Base-by-base conservation (phyloP, 768 basidiomycete species). In the Leccinum obscurum region DNA sequence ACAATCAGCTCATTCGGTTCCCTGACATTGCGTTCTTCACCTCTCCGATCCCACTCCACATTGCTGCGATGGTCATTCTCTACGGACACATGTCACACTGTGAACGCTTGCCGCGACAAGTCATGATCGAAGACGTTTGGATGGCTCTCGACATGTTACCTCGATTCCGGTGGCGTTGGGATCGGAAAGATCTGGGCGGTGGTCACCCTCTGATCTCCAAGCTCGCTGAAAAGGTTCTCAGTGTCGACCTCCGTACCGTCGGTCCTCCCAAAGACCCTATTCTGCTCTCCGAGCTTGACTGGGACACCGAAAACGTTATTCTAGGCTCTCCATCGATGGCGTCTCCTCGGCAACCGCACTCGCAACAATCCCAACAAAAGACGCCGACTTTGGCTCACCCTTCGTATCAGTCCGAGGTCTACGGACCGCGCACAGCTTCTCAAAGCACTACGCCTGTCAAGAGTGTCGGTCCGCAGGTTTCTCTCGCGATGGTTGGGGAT, bases 91-190 rank as follows among this genome's bases (percentile, higher is more conserved):
- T 92, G 83, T 90, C 88, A 7, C 84, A 85, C 55, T 89, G 88
- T 61, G 84, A 90, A 28, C 82, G 81, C 46, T 80, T 92, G 28
- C 74, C 87, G 2, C 81, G 79, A 44, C 78, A 85, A 58, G 83
- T 84, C 41, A 90, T 88, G 41, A 77, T 90, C 30, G 89, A 93
- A 73, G 92, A 94, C 67, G 83, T 94, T 39, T 90, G 89, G 86
- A 84, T 91, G 72, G 92, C 92, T 30, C 85, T 94, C 22, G 88
- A 93, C 72, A 90, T 93, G 85, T 83, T 93, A 11, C 92, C 92
- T 3, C 87, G 87, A 34, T 90, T 93, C 83, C 86, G 92, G 54
- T 94, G 92, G 92, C 86, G 92, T 62, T 94, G 92, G 92, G 90
- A 92, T 68, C 84, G 92, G 55, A 92, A 88, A 71, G 92, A 93